Evolutionary conservation across 23 red algal species (phyloP), one percentile per base, ranked within the genome.

Genomic region (Gracilariopsis chorda): DNA sequence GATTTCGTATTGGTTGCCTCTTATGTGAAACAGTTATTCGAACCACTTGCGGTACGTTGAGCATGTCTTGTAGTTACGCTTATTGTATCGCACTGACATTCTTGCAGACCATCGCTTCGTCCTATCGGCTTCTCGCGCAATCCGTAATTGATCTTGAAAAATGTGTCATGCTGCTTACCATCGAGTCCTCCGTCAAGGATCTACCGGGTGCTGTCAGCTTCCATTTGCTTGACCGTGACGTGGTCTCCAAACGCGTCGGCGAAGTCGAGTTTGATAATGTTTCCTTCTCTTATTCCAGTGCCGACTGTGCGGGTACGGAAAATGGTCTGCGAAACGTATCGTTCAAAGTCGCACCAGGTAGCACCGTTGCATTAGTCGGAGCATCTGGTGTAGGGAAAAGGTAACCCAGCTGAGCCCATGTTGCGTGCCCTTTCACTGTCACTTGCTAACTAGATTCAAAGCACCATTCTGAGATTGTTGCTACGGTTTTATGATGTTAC

Each of bases 401-500:
- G 33, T 73, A 73, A 3, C 20, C n/a, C n/a, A n/a, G n/a, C n/a
- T n/a, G n/a, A n/a, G n/a, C n/a, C n/a, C n/a, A n/a, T n/a, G n/a
- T n/a, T n/a, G n/a, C n/a, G n/a, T n/a, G n/a, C n/a, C n/a, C n/a
- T n/a, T n/a, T n/a, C n/a, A n/a, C n/a, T n/a, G n/a, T n/a, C n/a
- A n/a, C n/a, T n/a, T n/a, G n/a, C n/a, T n/a, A n/a, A n/a, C n/a
- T n/a, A 21, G 36, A 8, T 2, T 47, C 28, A 42, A 6, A 73
- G 67, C 67, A 80, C 76, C 0, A 59, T 80, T 57, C 12, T 40
- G 30, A 80, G 55, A 47, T 84, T 47, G 90, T 81, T 78, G 80
- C 87, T 82, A 85, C 89, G 95, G 17, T 94, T 98, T 67, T 94
- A 98, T 78, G 95, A 98, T 63, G 77, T 85, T 17, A 51, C 42